Evolutionary conservation across 75 land plant genomes (phyloP).

Genomic region (Sequoiadendron giganteum): DNA sequence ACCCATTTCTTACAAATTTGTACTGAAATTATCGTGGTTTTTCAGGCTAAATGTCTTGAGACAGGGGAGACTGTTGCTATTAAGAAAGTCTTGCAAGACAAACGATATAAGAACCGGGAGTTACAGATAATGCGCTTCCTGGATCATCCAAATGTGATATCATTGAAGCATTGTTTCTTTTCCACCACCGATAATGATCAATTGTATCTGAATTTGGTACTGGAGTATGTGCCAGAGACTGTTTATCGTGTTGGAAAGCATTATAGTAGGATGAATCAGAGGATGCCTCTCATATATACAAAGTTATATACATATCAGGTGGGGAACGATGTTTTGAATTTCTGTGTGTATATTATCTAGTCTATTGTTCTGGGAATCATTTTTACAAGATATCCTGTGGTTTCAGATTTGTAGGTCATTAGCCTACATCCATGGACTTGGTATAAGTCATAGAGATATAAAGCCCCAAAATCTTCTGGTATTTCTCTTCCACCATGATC

Average conservation of each 20-base stretch:
- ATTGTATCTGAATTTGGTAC: constrained; percentile 81
- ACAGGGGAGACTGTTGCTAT: constrained; percentile 94
- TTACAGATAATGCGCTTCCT: constrained; percentile 83
- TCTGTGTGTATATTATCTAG: not conserved
- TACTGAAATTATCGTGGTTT: not conserved
- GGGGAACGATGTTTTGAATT: not conserved
- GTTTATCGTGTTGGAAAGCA: constrained; percentile 71
- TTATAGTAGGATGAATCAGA: constrained; percentile 63
- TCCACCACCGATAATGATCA: constrained; percentile 87
- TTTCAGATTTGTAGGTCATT: constrained; percentile 78
- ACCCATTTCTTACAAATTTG: not conserved
- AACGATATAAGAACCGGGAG: constrained; percentile 86
- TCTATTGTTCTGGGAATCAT: not conserved
- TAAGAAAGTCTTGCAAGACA: constrained; percentile 91
- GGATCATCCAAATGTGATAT: constrained; percentile 87
- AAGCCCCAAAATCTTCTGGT: constrained; percentile 96
- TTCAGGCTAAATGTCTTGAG: constrained; percentile 89
- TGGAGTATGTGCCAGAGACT: constrained; percentile 91
- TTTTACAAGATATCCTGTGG: not conserved
- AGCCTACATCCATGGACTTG: constrained; percentile 83
- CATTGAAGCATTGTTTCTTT: constrained; percentile 88
- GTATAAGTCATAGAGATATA: constrained; percentile 87
- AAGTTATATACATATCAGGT: constrained; percentile 91
- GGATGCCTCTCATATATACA: constrained; percentile 87
- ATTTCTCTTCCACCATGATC: not conserved